These are phyloP conservation scores for Debaryomycetaceae sp. DNA, from an alignment of 1,139 yeast species.

Conservation along the genomic window DNA sequence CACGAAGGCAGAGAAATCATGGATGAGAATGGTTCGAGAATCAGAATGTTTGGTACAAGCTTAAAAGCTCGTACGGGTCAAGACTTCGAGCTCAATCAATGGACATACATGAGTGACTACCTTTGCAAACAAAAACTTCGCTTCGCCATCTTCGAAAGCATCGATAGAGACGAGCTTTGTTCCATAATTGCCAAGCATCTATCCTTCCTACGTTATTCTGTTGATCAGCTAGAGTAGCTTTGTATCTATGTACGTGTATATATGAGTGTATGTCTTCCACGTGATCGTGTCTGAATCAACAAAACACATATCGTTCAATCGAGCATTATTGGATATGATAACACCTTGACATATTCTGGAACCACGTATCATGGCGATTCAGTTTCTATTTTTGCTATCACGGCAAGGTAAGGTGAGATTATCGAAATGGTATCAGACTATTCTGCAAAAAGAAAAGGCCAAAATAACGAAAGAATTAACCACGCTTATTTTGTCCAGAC, in stretches of 20 bases:
- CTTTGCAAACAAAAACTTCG: constrained; percentile 52
- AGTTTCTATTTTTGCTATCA: constrained; percentile 75
- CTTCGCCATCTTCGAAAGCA: constrained; percentile 43
- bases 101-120: constrained; percentile 56
- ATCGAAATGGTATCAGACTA: constrained; percentile 87
- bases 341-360: background rate
- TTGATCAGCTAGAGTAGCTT: constrained; percentile 11
- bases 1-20: constrained; percentile 38
- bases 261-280: background rate
- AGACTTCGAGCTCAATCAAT: constrained; percentile 60
- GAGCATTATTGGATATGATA: background rate
- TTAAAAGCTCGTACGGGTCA: constrained; percentile 48
- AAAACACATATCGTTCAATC: background rate
- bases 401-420: constrained; percentile 94
- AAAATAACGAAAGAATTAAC: constrained; percentile 83
- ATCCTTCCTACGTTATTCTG: constrained; percentile 34
- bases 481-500: constrained; percentile 76
- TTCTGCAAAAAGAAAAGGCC: constrained; percentile 77
- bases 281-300: background rate
- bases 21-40: constrained; percentile 42
- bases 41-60: constrained; percentile 53
- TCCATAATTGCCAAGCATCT: constrained; percentile 46
- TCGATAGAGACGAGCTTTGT: constrained; percentile 44
- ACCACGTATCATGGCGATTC: constrained; percentile 54
- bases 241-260: background rate